Percentiles rank a stretch among this genome's conserved stretches.
These are phyloP conservation scores for Parmelia sp. DNA, from an alignment of 495 filamentous ascomycete genomes.

Conservation along the genomic window DNA sequence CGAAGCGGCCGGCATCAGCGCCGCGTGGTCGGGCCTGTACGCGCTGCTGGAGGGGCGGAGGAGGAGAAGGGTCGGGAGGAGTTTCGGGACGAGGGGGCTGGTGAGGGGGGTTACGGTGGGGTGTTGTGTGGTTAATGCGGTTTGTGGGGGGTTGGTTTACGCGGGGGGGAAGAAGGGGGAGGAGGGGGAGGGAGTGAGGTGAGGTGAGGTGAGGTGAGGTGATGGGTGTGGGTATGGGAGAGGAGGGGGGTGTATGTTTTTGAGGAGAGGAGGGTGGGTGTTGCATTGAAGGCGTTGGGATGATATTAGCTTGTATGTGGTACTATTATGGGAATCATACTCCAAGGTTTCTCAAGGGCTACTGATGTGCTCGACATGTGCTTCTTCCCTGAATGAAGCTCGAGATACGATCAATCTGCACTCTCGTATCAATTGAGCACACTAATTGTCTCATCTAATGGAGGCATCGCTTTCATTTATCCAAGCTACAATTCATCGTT, in stretches of 20 bases:
- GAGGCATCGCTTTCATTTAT: background rate
- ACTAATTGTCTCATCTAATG: background rate
- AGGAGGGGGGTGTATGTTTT: constrained; percentile 4
- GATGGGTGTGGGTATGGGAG: background rate
- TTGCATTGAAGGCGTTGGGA: background rate
- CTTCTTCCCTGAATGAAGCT: background rate
- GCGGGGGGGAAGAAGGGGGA: constrained; percentile 47
- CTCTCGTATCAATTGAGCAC: background rate
- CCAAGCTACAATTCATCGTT: background rate
- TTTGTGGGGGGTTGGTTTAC: constrained; percentile 67
- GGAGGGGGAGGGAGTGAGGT: background rate
- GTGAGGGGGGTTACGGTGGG: constrained; percentile 67
- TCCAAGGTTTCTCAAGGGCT: background rate
- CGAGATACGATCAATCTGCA: background rate
- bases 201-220: background rate
- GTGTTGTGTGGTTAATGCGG: constrained; percentile 60
- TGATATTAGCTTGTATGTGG: background rate
- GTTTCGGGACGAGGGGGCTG: constrained; percentile 61
- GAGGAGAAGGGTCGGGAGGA: constrained; percentile 53
- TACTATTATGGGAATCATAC: background rate
- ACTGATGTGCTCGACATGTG: background rate
- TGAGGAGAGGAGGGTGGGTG: background rate
- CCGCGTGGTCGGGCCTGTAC: constrained; percentile 83
- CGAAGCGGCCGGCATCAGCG: constrained; percentile 76
- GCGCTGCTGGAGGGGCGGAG: constrained; percentile 66